Conservation (phyloP, 192 early-diverging fungal genomes). For the Gamsiella multidivaricata region DNA sequence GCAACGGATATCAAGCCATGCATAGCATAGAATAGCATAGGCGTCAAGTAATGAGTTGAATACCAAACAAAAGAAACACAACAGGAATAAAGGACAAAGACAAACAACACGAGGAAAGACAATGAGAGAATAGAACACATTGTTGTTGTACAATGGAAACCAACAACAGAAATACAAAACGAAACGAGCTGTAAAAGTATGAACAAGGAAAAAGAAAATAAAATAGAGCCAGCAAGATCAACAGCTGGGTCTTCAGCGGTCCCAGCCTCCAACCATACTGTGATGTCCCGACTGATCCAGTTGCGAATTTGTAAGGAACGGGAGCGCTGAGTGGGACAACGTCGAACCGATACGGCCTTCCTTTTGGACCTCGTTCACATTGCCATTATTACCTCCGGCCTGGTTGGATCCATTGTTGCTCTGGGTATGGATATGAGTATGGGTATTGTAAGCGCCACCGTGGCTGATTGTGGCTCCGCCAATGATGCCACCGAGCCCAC, state of each 20-base stretch:
- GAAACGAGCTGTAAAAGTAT: too few species aligned
- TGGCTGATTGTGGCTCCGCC: constrained; percentile 51
- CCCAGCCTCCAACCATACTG: constrained; percentile 29
- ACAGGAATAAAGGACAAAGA: not conserved
- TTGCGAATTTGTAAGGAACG: constrained; percentile 19
- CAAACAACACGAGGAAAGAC: constrained; percentile 1
- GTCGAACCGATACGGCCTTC: constrained; percentile 10
- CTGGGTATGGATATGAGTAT: not conserved
- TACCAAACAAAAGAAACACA: not conserved
- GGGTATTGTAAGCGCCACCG: constrained; percentile 6
- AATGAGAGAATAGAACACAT: not conserved
- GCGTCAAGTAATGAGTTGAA: too few species aligned
- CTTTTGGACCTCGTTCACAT: not conserved
- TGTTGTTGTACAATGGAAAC: too few species aligned
- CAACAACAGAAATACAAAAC: too few species aligned
- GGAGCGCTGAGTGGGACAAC: constrained; percentile 38
- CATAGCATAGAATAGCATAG: too few species aligned
- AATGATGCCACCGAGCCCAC: constrained; percentile 47
- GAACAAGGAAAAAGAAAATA: constrained; percentile 7
- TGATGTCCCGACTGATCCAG: constrained; percentile 39
- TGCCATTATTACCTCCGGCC: not conserved
- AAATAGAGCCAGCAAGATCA: not conserved
- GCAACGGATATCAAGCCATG: too few species aligned
- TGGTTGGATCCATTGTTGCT: not conserved
- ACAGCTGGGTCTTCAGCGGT: constrained; percentile 11